Percentiles rank a stretch among this genome's conserved stretches.
Evolutionary conservation across 805 yeast genomes (phyloP).

Genomic region (Starmerella apicola): DNA sequence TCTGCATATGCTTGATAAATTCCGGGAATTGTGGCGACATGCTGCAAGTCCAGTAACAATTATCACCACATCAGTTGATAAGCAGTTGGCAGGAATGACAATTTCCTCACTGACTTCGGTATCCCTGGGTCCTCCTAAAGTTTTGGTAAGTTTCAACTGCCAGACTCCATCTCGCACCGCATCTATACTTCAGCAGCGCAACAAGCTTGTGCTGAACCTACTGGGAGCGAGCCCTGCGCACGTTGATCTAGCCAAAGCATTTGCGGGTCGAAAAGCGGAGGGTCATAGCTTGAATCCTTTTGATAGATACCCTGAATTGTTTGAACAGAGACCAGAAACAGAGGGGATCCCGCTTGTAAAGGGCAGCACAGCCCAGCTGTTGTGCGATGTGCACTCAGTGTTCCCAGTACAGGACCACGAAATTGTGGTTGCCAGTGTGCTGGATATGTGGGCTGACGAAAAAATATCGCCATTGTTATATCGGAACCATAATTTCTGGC

Average conservation of each 20-base stretch:
- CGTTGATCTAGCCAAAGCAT: slow-evolving; percentile 49
- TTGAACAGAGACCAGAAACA: slow-evolving; percentile 1
- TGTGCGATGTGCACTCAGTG: slow-evolving; percentile 22
- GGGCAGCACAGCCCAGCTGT: slow-evolving; percentile 22
- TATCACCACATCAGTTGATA: slow-evolving; percentile 39
- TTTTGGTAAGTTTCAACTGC: slow-evolving; percentile 72
- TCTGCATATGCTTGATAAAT: slow-evolving; percentile 8
- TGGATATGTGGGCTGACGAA: slow-evolving; percentile 4
- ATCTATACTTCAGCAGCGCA: slow-evolving; percentile 40
- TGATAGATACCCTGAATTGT: slow-evolving; percentile 21
- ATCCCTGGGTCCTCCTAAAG: slow-evolving; percentile 55
- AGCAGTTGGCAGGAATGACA: slow-evolving; percentile 53
- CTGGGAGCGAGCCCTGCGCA: slow-evolving; percentile 48
- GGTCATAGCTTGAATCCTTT: slow-evolving; percentile 29
- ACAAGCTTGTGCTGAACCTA: slow-evolving; percentile 56
- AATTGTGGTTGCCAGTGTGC: slow-evolving; percentile 73
- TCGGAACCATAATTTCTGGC: slow-evolving; percentile 14
- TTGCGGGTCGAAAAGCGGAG: slow-evolving; percentile 39
- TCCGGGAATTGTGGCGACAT: slow-evolving; percentile 28
- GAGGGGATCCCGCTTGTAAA: slow-evolving; percentile 22
- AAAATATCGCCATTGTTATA: slow-evolving; percentile 11
- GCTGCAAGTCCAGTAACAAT: slow-evolving; percentile 46
- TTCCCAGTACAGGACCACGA: slow-evolving; percentile 69
- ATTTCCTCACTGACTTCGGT: slow-evolving; percentile 77
- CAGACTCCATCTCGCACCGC: slow-evolving; percentile 81